Percentiles rank a stretch among this genome's conserved stretches.
These are phyloP conservation scores for Blepharisma stoltei DNA, from an alignment of 73 alveolate species.

Conservation along the genomic window DNA sequence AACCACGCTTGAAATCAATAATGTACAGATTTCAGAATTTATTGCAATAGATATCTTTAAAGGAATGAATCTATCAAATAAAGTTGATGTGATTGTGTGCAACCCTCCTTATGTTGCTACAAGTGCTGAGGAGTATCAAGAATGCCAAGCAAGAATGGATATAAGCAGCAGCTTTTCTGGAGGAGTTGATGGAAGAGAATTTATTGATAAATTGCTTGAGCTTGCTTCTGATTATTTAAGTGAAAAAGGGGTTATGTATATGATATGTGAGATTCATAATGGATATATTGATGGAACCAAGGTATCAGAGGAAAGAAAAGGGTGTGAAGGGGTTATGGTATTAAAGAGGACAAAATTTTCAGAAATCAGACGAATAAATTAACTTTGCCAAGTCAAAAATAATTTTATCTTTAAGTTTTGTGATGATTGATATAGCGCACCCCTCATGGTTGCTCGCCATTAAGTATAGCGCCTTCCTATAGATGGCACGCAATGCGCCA, in stretches of 20 bases:
- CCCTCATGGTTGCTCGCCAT: no score
- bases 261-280: conserved; percentile 6
- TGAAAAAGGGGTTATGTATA: conserved; percentile 9
- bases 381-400: no score
- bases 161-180: conserved; percentile 32
- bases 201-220: conserved; percentile 21
- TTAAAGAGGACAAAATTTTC: background rate
- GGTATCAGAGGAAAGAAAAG: background rate
- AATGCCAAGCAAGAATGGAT: conserved; percentile 22
- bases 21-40: background rate
- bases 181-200: conserved; percentile 27
- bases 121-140: conserved; percentile 22
- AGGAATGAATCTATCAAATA: background rate
- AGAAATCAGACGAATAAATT: no score
- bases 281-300: background rate
- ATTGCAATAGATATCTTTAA: background rate
- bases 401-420: no score
- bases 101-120: conserved; percentile 32
- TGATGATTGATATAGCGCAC: no score
- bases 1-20: background rate
- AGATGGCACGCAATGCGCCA: no score
- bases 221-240: conserved; percentile 13
- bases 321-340: conserved; percentile 22
- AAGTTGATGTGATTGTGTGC: conserved; percentile 30
- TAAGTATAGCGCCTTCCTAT: no score